Percentiles rank a stretch among this genome's conserved stretches.
These are phyloP conservation scores for Epichloe hybrida DNA, from an alignment of 2,329 filamentous ascomycete genomes.

Conservation along the genomic window DNA sequence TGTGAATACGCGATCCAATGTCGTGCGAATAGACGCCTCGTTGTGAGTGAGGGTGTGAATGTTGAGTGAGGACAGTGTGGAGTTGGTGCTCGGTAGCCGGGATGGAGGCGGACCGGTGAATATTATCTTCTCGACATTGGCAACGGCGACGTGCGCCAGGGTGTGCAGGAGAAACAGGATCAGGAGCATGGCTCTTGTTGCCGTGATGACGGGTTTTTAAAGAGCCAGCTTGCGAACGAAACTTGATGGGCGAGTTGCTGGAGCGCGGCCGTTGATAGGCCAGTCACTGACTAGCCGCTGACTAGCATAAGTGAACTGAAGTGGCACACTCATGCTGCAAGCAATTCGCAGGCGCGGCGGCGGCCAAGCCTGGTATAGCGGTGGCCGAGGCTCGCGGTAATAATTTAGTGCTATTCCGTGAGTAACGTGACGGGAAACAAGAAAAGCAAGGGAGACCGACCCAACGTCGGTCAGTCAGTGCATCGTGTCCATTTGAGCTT, in stretches of 20 bases:
- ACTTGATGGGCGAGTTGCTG: not conserved
- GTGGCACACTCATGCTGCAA: no score
- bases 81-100: constrained; percentile 32
- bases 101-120: constrained; percentile 58
- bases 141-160: constrained; percentile 20
- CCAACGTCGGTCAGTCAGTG: no score
- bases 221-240: not conserved
- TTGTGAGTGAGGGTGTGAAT: constrained; percentile 51
- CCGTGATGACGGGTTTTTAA: not conserved
- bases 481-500: no score
- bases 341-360: no score
- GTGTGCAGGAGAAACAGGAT: not conserved
- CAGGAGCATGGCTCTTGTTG: not conserved
- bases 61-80: constrained; percentile 38
- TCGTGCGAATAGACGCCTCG: constrained; percentile 42
- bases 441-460: no score
- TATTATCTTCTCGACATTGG: constrained; percentile 91
- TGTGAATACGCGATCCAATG: constrained; percentile 51
- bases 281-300: no score
- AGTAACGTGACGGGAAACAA: not conserved
- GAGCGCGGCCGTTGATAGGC: no score
- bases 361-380: no score
- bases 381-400: not conserved
- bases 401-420: not conserved
- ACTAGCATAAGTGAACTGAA: no score